A percentile compares a stretch with the other conserved stretches of the same genome.
Evolutionary conservation across 1,284 basidiomycete species (phyloP).

Genomic region (Fomitopsis pinicola): DNA sequence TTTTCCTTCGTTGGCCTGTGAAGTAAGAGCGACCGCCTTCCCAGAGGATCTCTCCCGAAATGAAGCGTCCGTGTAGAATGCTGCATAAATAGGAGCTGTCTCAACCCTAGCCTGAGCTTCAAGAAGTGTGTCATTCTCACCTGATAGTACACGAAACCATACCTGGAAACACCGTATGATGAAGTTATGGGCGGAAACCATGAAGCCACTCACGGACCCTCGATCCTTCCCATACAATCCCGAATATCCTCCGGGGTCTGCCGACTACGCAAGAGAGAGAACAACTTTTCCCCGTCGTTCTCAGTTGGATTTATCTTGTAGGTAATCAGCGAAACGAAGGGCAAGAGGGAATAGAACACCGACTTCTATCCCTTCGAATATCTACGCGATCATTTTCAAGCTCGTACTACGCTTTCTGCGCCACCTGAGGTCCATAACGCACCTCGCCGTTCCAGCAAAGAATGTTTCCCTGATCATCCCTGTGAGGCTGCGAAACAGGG

Average conservation of each 20-base stretch:
- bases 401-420: not conserved
- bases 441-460: conserved; percentile 94
- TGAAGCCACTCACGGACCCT: conserved; percentile 80
- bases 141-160: conserved; percentile 80
- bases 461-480: conserved; percentile 44
- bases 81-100: not conserved
- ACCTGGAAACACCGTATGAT: conserved; percentile 40
- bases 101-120: not conserved
- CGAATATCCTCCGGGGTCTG: conserved; percentile 41
- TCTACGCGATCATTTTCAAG: conserved; percentile 33
- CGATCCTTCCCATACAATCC: conserved; percentile 57
- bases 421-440: conserved; percentile 19
- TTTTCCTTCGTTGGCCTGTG: conserved; percentile 45
- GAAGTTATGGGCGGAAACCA: conserved; percentile 2
- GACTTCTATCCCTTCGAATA: conserved; percentile 76
- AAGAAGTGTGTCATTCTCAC: conserved; percentile 34
- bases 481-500: conserved; percentile 72
- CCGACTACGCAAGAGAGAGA: conserved; percentile 41
- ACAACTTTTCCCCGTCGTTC: conserved; percentile 78
- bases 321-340: not conserved
- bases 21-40: conserved; percentile 83
- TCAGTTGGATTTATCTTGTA: conserved; percentile 47
- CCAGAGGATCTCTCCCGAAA: conserved; percentile 84
- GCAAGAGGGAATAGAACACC: conserved; percentile 2
- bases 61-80: conserved; percentile 6